These are phyloP conservation scores for Shiraia sp. DNA, from an alignment of 2,329 filamentous ascomycete genomes.

Conservation along the genomic window DNA sequence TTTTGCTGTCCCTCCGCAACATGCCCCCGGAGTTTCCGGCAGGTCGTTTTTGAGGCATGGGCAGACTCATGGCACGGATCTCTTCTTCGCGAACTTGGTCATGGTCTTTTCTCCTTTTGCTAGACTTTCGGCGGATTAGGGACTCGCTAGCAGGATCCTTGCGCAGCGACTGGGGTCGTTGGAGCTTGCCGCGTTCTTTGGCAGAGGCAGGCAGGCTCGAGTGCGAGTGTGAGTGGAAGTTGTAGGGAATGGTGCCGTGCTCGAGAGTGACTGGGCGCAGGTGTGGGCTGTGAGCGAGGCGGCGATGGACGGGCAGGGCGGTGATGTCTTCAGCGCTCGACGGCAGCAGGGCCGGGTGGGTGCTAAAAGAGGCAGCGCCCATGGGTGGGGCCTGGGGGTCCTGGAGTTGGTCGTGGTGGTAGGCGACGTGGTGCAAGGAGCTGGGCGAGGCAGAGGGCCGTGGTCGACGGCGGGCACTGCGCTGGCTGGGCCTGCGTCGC, in stretches of 20 bases:
- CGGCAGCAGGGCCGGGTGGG: conserved; percentile 23
- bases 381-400: no score
- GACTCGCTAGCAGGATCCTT: conserved; percentile 65
- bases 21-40: conserved; percentile 63
- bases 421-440: conserved; percentile 38
- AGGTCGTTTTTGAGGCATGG: conserved; percentile 66
- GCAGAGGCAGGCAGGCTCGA: conserved; percentile 38
- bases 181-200: conserved; percentile 49
- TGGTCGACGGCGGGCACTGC: conserved; percentile 35
- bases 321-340: conserved; percentile 52
- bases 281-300: conserved; percentile 53
- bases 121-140: conserved; percentile 70
- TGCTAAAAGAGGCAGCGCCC: no score
- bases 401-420: conserved; percentile 15
- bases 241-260: conserved; percentile 49
- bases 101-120: conserved; percentile 65
- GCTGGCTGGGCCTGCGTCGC: conserved; percentile 28
- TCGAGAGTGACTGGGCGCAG: conserved; percentile 50
- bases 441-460: conserved; percentile 37
- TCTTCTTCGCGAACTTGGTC: conserved; percentile 83
- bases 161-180: conserved; percentile 54
- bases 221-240: conserved; percentile 46
- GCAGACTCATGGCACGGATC: conserved; percentile 80
- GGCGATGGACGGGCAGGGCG: conserved; percentile 48
- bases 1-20: conserved; percentile 68